Evolutionary conservation across 179 eudicot genomes (phyloP).

Genomic region (Beta macrorhiza): DNA sequence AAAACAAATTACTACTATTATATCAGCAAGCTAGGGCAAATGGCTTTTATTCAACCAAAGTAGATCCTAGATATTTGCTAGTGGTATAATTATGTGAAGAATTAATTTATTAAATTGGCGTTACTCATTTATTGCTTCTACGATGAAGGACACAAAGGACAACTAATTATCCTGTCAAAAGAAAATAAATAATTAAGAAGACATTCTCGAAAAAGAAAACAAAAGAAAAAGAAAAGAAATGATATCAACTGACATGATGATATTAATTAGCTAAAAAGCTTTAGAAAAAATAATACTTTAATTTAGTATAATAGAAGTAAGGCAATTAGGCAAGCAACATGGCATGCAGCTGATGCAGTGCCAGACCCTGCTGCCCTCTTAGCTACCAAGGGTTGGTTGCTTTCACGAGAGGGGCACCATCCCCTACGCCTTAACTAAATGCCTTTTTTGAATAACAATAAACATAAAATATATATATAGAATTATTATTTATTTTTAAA

Average conservation of each 20-base stretch:
- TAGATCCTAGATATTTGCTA: conserved; percentile 17
- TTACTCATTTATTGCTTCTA: not conserved
- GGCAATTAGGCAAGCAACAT: not conserved
- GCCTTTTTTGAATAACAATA: too few species aligned
- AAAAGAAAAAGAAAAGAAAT: not conserved
- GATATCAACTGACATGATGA: not conserved
- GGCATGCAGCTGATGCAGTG: conserved; percentile 15
- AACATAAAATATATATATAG: too few species aligned
- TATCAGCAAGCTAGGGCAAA: not conserved
- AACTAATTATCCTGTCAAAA: not conserved
- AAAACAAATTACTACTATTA: too few species aligned
- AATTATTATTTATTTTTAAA: too few species aligned
- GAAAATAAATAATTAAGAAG: not conserved
- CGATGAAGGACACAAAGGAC: not conserved
- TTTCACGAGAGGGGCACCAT: conserved; percentile 22
- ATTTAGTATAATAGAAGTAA: conserved; percentile 4
- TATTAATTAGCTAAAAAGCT: not conserved
- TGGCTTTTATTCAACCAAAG: conserved; percentile 14
- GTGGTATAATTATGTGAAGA: not conserved
- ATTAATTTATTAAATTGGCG: not conserved
- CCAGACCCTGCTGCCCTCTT: not conserved
- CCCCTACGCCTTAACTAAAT: not conserved
- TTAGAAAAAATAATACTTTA: not conserved
- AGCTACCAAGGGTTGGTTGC: not conserved
- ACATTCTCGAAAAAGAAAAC: conserved; percentile 19